These are phyloP conservation scores for Eucommia ulmoides DNA, from an alignment of 257 asterid species.

Conservation along the genomic window DNA sequence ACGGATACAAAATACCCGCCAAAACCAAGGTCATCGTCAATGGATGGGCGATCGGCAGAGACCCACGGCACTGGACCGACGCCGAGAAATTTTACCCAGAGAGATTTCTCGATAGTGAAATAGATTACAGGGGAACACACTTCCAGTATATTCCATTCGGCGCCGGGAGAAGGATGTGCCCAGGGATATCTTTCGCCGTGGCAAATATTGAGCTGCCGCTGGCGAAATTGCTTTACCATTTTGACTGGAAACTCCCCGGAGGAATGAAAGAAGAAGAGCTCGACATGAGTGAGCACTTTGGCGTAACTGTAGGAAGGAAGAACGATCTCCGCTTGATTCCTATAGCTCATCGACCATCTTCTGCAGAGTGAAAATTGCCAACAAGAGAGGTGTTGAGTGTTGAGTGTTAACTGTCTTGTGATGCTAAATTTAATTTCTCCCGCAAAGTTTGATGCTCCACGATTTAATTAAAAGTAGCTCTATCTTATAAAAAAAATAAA, in stretches of 20 bases:
- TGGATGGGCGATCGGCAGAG: conserved; percentile 16
- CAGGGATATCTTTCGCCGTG: conserved; percentile 15
- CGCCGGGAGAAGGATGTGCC: conserved; percentile 25
- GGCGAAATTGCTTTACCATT: conserved; percentile 18
- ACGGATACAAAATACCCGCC: conserved; percentile 21
- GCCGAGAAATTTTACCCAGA: conserved; percentile 31
- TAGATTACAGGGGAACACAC: conserved; percentile 24
- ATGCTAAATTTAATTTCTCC: too few species aligned
- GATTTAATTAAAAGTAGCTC: too few species aligned
- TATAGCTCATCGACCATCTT: conserved; percentile 5
- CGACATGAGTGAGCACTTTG: conserved; percentile 21
- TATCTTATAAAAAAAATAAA: too few species aligned
- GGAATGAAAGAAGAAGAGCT: conserved; percentile 11
- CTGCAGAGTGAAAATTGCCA: too few species aligned
- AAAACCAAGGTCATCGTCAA: conserved; percentile 15
- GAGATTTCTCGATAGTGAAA: conserved; percentile 14
- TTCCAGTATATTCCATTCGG: conserved; percentile 26
- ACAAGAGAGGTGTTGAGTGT: too few species aligned
- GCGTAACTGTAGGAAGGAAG: conserved; percentile 13
- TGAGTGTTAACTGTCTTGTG: too few species aligned
- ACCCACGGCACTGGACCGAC: conserved; percentile 16
- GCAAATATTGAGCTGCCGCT: conserved; percentile 17
- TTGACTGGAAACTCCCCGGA: conserved; percentile 24
- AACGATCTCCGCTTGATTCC: conserved; percentile 10
- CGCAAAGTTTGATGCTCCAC: too few species aligned